Evolutionary conservation across 495 filamentous ascomycete genomes (phyloP).

Genomic region (Polyplosphaeria fusca): DNA sequence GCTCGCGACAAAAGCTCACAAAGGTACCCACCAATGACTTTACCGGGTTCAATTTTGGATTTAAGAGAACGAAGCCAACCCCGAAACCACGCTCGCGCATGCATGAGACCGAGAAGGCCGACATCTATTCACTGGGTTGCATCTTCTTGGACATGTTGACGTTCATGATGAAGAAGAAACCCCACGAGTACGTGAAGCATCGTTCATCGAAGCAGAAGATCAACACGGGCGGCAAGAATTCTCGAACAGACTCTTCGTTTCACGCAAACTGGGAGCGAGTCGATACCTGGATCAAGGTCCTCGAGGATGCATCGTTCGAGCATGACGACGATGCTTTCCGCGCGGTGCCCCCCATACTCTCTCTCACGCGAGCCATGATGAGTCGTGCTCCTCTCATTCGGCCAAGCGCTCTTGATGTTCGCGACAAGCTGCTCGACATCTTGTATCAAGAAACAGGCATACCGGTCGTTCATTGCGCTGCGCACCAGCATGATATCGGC

Average conservation of each 20-base stretch:
- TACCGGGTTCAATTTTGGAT: slow-evolving; percentile 33
- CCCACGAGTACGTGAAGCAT: slow-evolving; percentile 67
- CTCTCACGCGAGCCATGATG: slow-evolving; percentile 39
- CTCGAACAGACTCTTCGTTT: slow-evolving; percentile 62
- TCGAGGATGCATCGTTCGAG: slow-evolving; percentile 49
- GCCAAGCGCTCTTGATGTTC: slow-evolving; percentile 36
- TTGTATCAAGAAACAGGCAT: slow-evolving; percentile 34
- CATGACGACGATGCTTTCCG: slow-evolving; percentile 32
- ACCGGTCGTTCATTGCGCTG: slow-evolving; percentile 22
- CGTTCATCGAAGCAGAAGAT: slow-evolving; percentile 66
- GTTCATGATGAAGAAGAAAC: slow-evolving; percentile 68
- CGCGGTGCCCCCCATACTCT: slow-evolving; percentile 36
- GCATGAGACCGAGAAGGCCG: slow-evolving; percentile 45
- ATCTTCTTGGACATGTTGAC: slow-evolving; percentile 68
- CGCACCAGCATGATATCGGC: slow-evolving; percentile 23
- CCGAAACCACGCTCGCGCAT: slow-evolving; percentile 19
- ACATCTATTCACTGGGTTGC: slow-evolving; percentile 76
- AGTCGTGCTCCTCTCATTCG: slow-evolving; percentile 34
- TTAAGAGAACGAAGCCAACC: slow-evolving; percentile 17
- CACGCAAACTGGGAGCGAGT: slow-evolving; percentile 78
- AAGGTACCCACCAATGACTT: slow-evolving; percentile 27
- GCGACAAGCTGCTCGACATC: slow-evolving; percentile 35
- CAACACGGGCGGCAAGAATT: slow-evolving; percentile 14
- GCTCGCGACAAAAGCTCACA: slow-evolving; percentile 19
- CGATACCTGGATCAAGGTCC: slow-evolving; percentile 67